Evolutionary conservation across 2,329 filamentous ascomycete genomes (phyloP).

Genomic region (Colletotrichum higginsianum): DNA sequence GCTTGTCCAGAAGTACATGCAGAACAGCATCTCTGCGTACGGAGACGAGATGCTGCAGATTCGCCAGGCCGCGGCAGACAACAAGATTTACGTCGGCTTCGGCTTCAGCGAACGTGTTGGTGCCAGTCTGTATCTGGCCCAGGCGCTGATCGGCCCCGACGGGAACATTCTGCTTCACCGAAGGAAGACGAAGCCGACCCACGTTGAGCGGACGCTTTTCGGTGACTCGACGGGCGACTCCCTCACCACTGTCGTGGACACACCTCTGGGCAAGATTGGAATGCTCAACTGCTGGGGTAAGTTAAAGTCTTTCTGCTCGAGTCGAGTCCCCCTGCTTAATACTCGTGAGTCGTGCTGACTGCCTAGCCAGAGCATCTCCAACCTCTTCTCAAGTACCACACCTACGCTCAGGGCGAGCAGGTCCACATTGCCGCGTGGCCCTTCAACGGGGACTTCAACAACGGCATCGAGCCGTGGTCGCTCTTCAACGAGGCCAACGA

Average conservation of each 20-base stretch:
- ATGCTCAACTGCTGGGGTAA: slow-evolving; percentile 66
- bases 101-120: slow-evolving; percentile 65
- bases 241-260: slow-evolving; percentile 62
- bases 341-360: no score
- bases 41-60: slow-evolving; percentile 61
- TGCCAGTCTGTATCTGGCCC: slow-evolving; percentile 62
- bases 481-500: no score
- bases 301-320: no score
- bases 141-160: slow-evolving; percentile 58
- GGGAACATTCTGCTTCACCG: slow-evolving; percentile 57
- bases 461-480: no score
- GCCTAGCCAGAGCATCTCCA: slow-evolving; percentile 63
- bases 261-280: slow-evolving; percentile 66
- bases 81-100: slow-evolving; percentile 61
- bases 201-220: slow-evolving; percentile 61
- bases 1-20: no score
- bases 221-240: slow-evolving; percentile 9
- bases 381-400: slow-evolving; percentile 57
- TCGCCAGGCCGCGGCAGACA: slow-evolving; percentile 56
- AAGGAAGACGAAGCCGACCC: slow-evolving; percentile 68
- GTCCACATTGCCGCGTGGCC: slow-evolving; percentile 50
- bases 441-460: no score
- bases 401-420: slow-evolving; percentile 47
- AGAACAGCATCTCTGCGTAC: slow-evolving; percentile 51
- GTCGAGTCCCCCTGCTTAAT: no score